phyloP scores from a whole-genome alignment of 495 filamentous ascomycete species.

The Lentithecium fluviatile region DNA sequence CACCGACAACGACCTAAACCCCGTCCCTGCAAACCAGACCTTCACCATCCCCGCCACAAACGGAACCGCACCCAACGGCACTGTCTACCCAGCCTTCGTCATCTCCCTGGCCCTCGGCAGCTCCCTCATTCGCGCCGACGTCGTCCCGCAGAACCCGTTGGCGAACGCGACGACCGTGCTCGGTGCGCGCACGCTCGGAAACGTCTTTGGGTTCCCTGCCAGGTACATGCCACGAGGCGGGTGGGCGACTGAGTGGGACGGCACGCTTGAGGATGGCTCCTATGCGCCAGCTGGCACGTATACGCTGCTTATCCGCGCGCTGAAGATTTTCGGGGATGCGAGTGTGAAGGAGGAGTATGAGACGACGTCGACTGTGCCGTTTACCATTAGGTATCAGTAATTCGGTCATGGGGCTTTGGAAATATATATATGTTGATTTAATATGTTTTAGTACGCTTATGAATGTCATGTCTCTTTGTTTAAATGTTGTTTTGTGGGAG shows the following conservation, averaged over 20 bases:
- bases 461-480: no score
- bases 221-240: neutral
- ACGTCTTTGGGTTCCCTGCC: neutral
- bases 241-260: neutral
- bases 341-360: slow-evolving; percentile 1
- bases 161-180: neutral
- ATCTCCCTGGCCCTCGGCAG: slow-evolving; percentile 1
- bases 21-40: neutral
- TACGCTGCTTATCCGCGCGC: slow-evolving; percentile 1
- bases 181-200: neutral
- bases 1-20: neutral
- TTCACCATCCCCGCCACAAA: slow-evolving; percentile 13
- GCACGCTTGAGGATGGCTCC: neutral
- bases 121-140: neutral
- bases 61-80: neutral
- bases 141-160: slow-evolving; percentile 1
- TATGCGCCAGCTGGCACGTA: slow-evolving; percentile 3
- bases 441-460: no score
- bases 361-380: neutral
- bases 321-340: slow-evolving; percentile 6
- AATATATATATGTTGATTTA: no score
- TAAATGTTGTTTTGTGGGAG: no score
- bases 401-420: no score
- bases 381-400: slow-evolving; percentile 3
- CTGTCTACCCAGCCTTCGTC: neutral